Conservation (phyloP, 208 protist species). For the Crithidia bombi region DNA sequence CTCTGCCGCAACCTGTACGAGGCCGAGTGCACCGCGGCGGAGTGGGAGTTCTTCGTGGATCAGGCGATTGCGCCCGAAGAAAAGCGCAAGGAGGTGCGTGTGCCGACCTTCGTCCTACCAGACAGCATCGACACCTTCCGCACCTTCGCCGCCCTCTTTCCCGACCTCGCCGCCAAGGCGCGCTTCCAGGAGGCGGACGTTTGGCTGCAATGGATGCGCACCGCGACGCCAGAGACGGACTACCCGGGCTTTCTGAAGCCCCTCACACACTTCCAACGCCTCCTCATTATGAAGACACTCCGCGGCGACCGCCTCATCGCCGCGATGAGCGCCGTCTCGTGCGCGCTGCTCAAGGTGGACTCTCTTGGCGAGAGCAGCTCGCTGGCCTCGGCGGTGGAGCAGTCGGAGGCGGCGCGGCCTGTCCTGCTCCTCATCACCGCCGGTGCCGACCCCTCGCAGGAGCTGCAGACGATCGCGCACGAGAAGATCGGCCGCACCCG, state of each 20-base stretch:
- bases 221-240: conserved; percentile 83
- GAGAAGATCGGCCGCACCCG: conserved; percentile 74
- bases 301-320: conserved; percentile 96
- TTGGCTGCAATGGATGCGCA: conserved; percentile 93
- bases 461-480: conserved; percentile 90
- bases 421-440: conserved; percentile 95
- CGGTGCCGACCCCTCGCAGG: conserved; percentile 96
- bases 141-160: conserved; percentile 80
- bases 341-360: conserved; percentile 77
- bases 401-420: conserved; percentile 68
- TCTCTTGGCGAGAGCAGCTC: conserved; percentile 75
- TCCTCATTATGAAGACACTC: conserved; percentile 95
- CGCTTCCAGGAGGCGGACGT: conserved; percentile 86
- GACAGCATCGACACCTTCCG: conserved; percentile 84
- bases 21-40: conserved; percentile 57
- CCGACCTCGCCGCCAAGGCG: conserved; percentile 72
- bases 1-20: conserved; percentile 85
- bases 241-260: conserved; percentile 88
- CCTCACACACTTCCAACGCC: conserved; percentile 93
- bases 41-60: conserved; percentile 96
- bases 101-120: conserved; percentile 89
- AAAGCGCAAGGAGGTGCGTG: conserved; percentile 67
- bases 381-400: conserved; percentile 52
- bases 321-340: conserved; percentile 89
- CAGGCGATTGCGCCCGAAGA: conserved; percentile 29